phyloP scores from a whole-genome alignment of 2,329 filamentous ascomycete species.

The Domatiomyces catenatus region DNA sequence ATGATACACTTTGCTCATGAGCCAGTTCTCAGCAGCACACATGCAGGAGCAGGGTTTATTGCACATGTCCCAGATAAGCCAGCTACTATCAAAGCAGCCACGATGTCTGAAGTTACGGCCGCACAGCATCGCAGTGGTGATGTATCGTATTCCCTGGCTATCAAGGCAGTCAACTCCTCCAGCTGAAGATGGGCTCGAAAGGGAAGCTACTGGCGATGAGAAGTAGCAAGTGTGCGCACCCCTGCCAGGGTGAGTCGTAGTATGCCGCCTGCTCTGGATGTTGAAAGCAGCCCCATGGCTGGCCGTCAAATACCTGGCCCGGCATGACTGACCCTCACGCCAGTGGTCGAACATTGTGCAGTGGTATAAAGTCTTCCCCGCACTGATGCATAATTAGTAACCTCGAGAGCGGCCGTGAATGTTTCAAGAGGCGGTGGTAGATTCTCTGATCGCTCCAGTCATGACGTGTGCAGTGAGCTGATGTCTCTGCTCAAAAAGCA shows the following conservation, averaged over 20 bases:
- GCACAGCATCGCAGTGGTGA: slow-evolving; percentile 21
- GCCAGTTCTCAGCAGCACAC: background rate
- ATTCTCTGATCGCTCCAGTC: background rate
- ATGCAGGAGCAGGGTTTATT: background rate
- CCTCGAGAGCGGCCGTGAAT: background rate
- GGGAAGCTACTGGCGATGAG: no score
- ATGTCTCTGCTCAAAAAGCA: no score
- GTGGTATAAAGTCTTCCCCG: background rate
- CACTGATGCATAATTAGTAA: background rate
- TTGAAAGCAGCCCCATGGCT: no score
- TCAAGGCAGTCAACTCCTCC: slow-evolving; percentile 20
- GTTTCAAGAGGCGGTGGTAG: background rate
- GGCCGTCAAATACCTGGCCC: slow-evolving; percentile 10
- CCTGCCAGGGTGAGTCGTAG: no score
- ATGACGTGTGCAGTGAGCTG: no score
- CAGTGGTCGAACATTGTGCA: background rate
- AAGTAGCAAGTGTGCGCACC: no score
- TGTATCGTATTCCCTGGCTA: slow-evolving; percentile 23
- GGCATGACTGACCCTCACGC: slow-evolving; percentile 24
- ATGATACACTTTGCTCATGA: background rate
- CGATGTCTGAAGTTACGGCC: slow-evolving; percentile 23
- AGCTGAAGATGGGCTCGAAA: slow-evolving; percentile 22
- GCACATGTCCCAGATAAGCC: background rate
- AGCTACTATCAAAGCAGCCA: slow-evolving; percentile 21
- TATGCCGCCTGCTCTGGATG: no score